phyloP scores from a whole-genome alignment of 805 yeast species.

The Zygoascus tannicola region DNA sequence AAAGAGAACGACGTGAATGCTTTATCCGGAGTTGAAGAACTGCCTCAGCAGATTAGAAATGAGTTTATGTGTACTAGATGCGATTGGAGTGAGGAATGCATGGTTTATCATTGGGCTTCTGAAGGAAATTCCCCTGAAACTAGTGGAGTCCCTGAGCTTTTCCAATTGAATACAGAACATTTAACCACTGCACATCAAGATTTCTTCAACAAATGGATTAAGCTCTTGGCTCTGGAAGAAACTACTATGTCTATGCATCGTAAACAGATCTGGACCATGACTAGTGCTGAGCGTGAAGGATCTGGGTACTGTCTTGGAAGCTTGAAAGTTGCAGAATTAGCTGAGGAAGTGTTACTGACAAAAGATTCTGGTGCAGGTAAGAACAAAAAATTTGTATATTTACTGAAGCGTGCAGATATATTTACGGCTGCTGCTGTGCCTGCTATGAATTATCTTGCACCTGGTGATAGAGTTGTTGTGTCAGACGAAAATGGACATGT shows the following conservation, averaged over 20 bases:
- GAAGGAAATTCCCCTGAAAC: constrained; percentile 34
- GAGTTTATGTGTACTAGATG: constrained; percentile 40
- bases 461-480: constrained; percentile 56
- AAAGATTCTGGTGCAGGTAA: constrained; percentile 6
- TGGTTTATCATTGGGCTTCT: constrained; percentile 45
- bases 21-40: constrained; percentile 1
- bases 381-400: constrained; percentile 14
- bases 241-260: constrained; percentile 41
- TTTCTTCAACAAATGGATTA: constrained; percentile 69
- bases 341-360: constrained; percentile 1
- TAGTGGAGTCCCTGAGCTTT: constrained; percentile 47
- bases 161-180: constrained; percentile 43
- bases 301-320: constrained; percentile 53
- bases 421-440: constrained; percentile 1
- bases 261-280: constrained; percentile 60
- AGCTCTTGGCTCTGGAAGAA: constrained; percentile 64
- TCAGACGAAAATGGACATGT: constrained; percentile 79
- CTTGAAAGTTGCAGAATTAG: constrained; percentile 32
- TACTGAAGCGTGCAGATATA: constrained; percentile 6
- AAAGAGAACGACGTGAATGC: not conserved
- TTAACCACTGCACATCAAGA: constrained; percentile 37
- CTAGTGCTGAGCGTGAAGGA: constrained; percentile 51
- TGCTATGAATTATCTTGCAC: constrained; percentile 38
- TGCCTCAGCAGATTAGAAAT: constrained; percentile 16
- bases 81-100: constrained; percentile 46